phyloP scores from a whole-genome alignment of 768 basidiomycete genomes.

The Termitomyces titanicus region DNA sequence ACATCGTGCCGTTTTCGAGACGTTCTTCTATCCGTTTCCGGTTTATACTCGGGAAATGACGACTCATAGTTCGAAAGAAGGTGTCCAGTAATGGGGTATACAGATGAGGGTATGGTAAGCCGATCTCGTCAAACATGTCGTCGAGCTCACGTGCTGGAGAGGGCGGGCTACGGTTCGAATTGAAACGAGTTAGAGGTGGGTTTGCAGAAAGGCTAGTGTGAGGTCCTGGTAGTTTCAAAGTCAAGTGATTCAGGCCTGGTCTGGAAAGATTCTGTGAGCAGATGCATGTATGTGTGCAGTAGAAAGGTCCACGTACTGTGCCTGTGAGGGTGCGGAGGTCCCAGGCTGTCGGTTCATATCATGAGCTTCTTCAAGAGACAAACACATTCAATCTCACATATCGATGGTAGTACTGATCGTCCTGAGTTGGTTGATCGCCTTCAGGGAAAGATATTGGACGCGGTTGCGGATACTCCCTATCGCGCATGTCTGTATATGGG shows the following conservation, averaged over 20 bases:
- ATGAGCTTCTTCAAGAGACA: not conserved
- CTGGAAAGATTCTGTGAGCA: not conserved
- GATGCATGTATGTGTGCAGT: too few relatives aligned
- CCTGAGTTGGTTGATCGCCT: constrained; percentile 6
- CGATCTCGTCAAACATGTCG: constrained; percentile 12
- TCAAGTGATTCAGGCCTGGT: constrained; percentile 2
- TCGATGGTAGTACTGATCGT: constrained; percentile 9
- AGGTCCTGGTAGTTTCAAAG: constrained; percentile 3
- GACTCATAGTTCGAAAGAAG: constrained; percentile 13
- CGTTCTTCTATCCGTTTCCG: constrained; percentile 14
- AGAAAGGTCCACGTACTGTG: not conserved
- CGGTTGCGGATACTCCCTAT: not conserved
- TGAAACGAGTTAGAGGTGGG: not conserved
- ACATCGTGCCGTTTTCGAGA: constrained; percentile 12
- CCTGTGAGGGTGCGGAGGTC: not conserved
- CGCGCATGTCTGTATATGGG: not conserved
- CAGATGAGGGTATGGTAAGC: constrained; percentile 11
- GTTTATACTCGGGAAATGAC: constrained; percentile 14
- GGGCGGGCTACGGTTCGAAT: constrained; percentile 3
- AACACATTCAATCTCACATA: constrained; percentile 4
- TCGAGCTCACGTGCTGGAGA: constrained; percentile 5
- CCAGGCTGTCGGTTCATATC: not conserved
- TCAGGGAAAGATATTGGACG: constrained; percentile 1
- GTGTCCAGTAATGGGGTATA: constrained; percentile 12
- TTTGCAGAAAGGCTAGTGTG: not conserved